Conservation (phyloP, 164 flowering plant genomes). For the Nelumbo lutea region DNA sequence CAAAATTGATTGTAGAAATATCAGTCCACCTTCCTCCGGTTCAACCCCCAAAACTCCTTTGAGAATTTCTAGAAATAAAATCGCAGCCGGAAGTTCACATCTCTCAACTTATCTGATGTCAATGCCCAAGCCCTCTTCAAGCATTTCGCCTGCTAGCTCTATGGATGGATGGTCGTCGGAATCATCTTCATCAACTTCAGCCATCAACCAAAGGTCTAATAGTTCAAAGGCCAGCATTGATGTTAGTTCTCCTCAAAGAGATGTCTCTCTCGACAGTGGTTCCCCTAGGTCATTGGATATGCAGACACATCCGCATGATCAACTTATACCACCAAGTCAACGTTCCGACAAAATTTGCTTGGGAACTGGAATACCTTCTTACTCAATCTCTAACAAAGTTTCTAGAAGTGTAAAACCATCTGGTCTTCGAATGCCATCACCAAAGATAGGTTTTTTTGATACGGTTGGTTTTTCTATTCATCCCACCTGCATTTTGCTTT, state of each 20-base stretch:
- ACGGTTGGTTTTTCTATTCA: slow-evolving; percentile 47
- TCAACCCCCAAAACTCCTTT: slow-evolving; percentile 25
- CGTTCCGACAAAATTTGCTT: slow-evolving; percentile 18
- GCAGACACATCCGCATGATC: slow-evolving; percentile 13
- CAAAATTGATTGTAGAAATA: slow-evolving; percentile 25
- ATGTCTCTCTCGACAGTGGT: slow-evolving; percentile 17
- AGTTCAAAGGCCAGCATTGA: slow-evolving; percentile 26
- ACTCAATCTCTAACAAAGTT: slow-evolving; percentile 22
- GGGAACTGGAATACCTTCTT: slow-evolving; percentile 20
- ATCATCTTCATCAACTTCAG: slow-evolving; percentile 62
- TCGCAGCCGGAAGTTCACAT: slow-evolving; percentile 28
- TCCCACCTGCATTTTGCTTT: no score
- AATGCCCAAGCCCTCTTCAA: slow-evolving; percentile 35
- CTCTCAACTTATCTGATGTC: slow-evolving; percentile 38
- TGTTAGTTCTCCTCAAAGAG: slow-evolving; percentile 16
- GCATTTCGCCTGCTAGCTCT: slow-evolving; percentile 67
- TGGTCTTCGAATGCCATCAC: slow-evolving; percentile 87
- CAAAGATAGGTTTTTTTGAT: slow-evolving; percentile 93
- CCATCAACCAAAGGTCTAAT: slow-evolving; percentile 37
- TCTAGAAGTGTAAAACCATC: slow-evolving; percentile 46
- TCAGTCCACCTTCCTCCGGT: slow-evolving; percentile 25
- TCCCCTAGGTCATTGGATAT: slow-evolving; percentile 14
- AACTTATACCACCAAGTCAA: slow-evolving; percentile 12
- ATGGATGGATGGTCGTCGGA: slow-evolving; percentile 77
- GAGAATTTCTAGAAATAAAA: slow-evolving; percentile 27